Base-by-base conservation (phyloP, 345 rosid genomes). In the Salix brachista region DNA sequence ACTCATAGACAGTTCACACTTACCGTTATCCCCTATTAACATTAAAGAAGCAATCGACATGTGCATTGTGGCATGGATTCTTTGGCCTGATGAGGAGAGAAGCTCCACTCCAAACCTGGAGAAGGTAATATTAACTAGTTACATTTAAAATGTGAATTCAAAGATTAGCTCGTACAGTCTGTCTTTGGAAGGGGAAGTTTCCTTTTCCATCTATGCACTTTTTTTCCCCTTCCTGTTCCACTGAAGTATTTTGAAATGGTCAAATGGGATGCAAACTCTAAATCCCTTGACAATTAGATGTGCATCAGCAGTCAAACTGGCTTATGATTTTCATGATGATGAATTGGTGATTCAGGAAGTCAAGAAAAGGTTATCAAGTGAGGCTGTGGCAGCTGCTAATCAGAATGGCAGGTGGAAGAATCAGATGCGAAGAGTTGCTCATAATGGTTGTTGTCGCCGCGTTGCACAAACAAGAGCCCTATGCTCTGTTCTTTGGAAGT, bases 81-180 rank as follows among this genome's bases (percentile, higher is more conserved):
- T 95, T 77, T 95, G 97, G 99, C 98, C 99, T 61, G 98, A 95
- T 85, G 98, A 95, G 76, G 97, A 90, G 89, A 91, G 91, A 85
- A 89, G 88, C 84, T 90, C 98, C 74, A 83, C 83, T 76, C 98
- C 94, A 73, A 93, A 87, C 82, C 79, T 95, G 65, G 99, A 93
- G 75, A 95, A 91, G 98, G 98, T 95, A 91, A 74, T 65, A 8
- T 71, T 30, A 50, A 25, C 10, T 25, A 70, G 12, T 32, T 11
- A 14, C 52, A 9, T 37, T 42, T 0, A 34, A 46, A 64, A 30
- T 23, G 11, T 64, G 70, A 48, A 36, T 71, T 28, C 25, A 60
- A 54, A 56, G 7, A 64, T 68, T 56, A 39, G 46, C 42, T 3
- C 52, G 0, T 18, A 5, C 65, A 62, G 19, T 34, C 37, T 73